Base-by-base conservation (phyloP, 257 asterid genomes). In the Lantana camara region DNA sequence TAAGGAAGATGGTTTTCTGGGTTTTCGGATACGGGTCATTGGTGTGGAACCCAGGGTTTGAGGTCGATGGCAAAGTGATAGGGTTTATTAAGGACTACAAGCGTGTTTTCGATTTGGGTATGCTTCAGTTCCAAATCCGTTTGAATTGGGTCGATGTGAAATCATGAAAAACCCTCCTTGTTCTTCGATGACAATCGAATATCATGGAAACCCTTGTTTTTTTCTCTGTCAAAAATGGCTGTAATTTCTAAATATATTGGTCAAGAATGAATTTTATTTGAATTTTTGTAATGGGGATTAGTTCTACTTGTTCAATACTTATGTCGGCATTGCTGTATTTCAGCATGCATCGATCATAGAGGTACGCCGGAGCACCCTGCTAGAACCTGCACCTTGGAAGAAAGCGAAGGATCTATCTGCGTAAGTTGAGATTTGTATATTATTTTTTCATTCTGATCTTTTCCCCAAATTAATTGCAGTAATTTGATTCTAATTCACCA, bases 291-390 rank as follows among this genome's bases (percentile, higher is more conserved):
- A 11, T 5, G 32, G 20, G 38, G 50, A 32, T 3, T 20, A 27
- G 14, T 14, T 53, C 5, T 53, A 24, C n/a, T 27, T 46, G 60
- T 41, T 45, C 15, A 17, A 13, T 24, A 20, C 9, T 60, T 15
- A 4, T 45, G 29, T 12, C 44, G 40, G 6, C 20, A 24, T 57
- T 20, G 67, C 9, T 57, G 20, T 52, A 1, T 66, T 63, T 50
- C 84, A 92, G 98, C 97, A 10, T 93, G 98, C 88, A 85, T 89
- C 68, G 98, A 93, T 72, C 98, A 93, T 48, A 79, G 96, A 76
- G 98, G 98, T 10, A 93, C 98, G 15, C 97, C 96, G 17, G 90
- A 93, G 75, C 85, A 76, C 63, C 98, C 98, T 42, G 97, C 98
- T n/a, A 80, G 98, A 83, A 93, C 97, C 68, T 89, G 97, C 87